Evolutionary conservation across 345 rosid species (phyloP), one percentile per base, ranked within the genome.

Genomic region (Populus nigra): DNA sequence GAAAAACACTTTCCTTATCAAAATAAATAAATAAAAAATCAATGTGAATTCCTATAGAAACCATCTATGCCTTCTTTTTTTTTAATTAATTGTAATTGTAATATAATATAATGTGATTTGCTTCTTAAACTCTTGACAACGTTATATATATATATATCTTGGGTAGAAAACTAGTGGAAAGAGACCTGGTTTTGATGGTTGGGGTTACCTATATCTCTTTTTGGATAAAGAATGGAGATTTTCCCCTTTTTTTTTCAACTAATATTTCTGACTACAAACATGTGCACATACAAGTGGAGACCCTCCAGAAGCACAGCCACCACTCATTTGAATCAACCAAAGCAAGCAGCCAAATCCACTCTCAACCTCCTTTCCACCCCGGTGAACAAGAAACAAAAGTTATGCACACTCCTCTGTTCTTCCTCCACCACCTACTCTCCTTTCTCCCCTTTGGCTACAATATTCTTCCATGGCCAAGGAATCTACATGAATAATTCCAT

Each of bases 301-400:
- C 67, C 27, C 53, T 70, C 16, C 20, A 31, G 78, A 65, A 43
- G 31, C 70, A 85, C 76, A 69, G 5, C 74, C 77, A 82, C 87
- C 87, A 83, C 83, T 67, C 87, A 49, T 85, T 85, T 74, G 33
- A 69, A 49, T 71, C 77, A 7, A 76, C 75, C 78, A 75, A 71
- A 68, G 45, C 76, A 75, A 41, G 71, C 83, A 71, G 69, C 86
- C 84, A 82, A 82, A 76, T 68, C 63, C 71, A 78, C 33, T 17
- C 70, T 68, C 70, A 41, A 59, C 62, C 1, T 27, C 49, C 17
- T 17, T 39, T 8, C 35, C 36, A 55, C 67, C 67, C 67, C 38
- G 23, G 11, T 1, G 8, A 43, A 67, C 33, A 76, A 57, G 20
- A 59, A 38, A 18, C 29, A 65, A 22, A 61, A 39, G 25, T 74